Evolutionary conservation across 1,284 basidiomycete genomes (phyloP).

Genomic region (Anthracocystis panici-leucophaei): DNA sequence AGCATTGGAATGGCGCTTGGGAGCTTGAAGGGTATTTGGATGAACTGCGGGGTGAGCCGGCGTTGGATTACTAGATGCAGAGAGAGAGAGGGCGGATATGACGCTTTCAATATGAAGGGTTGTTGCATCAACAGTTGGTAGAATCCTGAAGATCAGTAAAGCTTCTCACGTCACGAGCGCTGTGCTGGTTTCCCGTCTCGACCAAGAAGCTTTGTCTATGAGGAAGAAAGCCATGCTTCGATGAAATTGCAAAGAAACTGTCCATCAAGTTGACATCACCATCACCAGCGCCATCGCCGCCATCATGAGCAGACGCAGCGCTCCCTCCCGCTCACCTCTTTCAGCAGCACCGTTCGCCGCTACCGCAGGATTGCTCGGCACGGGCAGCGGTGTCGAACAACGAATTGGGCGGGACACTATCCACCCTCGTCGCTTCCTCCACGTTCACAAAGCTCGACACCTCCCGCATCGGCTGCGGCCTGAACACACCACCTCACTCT

Average conservation of each 20-base stretch:
- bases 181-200: neutral
- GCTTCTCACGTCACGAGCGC: neutral
- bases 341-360: neutral
- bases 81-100: neutral
- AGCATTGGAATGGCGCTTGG: conserved; percentile 68
- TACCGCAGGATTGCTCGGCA: conserved; percentile 44
- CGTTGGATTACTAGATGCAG: conserved; percentile 31
- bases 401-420: conserved; percentile 81
- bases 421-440: conserved; percentile 76
- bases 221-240: neutral
- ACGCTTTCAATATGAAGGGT: neutral
- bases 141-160: too few relatives aligned
- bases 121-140: too few relatives aligned
- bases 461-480: conserved; percentile 41
- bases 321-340: neutral
- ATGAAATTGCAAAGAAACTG: conserved; percentile 1
- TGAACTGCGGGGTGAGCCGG: conserved; percentile 24
- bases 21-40: conserved; percentile 61
- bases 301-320: neutral
- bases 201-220: neutral
- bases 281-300: neutral
- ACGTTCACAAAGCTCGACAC: conserved; percentile 76
- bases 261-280: neutral
- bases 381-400: conserved; percentile 65
- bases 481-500: conserved; percentile 6